Evolutionary conservation across 345 rosid genomes (phyloP).

Genomic region (Geranium rotundifolium): DNA sequence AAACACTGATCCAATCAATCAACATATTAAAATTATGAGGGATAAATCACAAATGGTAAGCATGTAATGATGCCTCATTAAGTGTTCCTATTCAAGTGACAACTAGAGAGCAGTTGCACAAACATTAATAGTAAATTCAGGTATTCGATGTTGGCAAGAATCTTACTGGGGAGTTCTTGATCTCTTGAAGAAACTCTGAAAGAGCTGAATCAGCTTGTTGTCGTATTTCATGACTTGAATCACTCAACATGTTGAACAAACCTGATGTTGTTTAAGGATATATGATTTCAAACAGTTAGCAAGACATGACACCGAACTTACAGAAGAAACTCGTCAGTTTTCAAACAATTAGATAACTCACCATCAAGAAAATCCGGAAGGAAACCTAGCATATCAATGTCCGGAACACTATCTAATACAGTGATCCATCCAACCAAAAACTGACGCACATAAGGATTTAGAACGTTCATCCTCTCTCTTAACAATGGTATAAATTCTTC

Average conservation of each 20-base stretch:
- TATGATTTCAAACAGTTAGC: background rate
- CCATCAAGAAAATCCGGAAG: slow-evolving; percentile 99
- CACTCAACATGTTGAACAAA: slow-evolving; percentile 95
- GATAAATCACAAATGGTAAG: background rate
- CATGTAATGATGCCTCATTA: background rate
- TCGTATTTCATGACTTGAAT: slow-evolving; percentile 93
- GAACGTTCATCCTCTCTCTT: slow-evolving; percentile 93
- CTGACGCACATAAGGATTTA: slow-evolving; percentile 90
- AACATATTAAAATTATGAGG: background rate
- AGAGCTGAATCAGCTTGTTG: slow-evolving; percentile 99
- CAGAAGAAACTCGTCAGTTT: background rate
- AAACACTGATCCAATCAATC: background rate
- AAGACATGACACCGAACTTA: background rate
- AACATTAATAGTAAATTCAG: background rate
- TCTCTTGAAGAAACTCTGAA: slow-evolving; percentile 99
- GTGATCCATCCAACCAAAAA: slow-evolving; percentile 99
- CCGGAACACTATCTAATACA: slow-evolving; percentile 98
- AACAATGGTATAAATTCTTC: slow-evolving; percentile 97
- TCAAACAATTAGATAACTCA: slow-evolving; percentile 20
- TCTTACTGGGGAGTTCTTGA: slow-evolving; percentile 98
- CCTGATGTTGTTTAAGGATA: slow-evolving; percentile 34
- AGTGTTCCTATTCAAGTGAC: background rate
- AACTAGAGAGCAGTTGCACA: background rate
- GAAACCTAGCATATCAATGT: slow-evolving; percentile 98
- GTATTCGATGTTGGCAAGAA: slow-evolving; percentile 9